phyloP scores from a whole-genome alignment of 2,329 filamentous ascomycete genomes.

The Ilyonectria destructans region DNA sequence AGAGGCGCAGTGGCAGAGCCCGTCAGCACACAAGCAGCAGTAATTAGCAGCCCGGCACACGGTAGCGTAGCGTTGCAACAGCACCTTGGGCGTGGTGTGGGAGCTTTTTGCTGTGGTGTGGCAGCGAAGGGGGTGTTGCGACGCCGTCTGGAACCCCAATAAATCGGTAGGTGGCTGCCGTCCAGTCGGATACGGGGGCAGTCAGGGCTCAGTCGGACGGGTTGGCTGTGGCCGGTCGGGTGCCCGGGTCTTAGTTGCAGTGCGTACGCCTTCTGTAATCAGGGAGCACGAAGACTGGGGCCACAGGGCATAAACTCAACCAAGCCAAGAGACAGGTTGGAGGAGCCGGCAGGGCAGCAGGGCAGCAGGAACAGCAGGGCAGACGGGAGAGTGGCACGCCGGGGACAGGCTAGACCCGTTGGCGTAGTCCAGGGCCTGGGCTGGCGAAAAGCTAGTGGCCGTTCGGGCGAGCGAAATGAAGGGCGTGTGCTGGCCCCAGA shows the following conservation, averaged over 20 bases:
- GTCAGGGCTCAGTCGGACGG: not conserved
- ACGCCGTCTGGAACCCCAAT: constrained; percentile 29
- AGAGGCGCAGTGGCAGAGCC: constrained; percentile 28
- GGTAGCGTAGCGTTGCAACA: not conserved
- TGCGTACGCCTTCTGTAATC: constrained; percentile 6
- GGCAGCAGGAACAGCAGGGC: not conserved
- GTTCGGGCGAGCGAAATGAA: constrained; percentile 46
- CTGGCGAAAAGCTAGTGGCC: constrained; percentile 27
- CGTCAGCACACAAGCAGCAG: constrained; percentile 13
- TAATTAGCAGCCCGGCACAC: constrained; percentile 1
- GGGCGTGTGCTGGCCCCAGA: constrained; percentile 34
- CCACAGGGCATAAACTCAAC: constrained; percentile 7
- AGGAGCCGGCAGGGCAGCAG: constrained; percentile 13
- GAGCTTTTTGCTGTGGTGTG: not conserved
- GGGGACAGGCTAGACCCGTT: not conserved
- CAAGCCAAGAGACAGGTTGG: not conserved
- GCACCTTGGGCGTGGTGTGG: constrained; percentile 3
- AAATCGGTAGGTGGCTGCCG: constrained; percentile 18
- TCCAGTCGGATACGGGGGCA: constrained; percentile 9
- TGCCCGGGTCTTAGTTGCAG: not conserved
- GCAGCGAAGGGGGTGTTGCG: not conserved
- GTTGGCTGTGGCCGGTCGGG: not conserved
- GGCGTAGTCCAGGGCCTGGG: constrained; percentile 2
- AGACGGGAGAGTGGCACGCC: not conserved
- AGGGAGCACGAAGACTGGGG: constrained; percentile 12